Evolutionary conservation across 305 asterid genomes (phyloP), one percentile per base, ranked within the genome.

Genomic region (Vinca major): DNA sequence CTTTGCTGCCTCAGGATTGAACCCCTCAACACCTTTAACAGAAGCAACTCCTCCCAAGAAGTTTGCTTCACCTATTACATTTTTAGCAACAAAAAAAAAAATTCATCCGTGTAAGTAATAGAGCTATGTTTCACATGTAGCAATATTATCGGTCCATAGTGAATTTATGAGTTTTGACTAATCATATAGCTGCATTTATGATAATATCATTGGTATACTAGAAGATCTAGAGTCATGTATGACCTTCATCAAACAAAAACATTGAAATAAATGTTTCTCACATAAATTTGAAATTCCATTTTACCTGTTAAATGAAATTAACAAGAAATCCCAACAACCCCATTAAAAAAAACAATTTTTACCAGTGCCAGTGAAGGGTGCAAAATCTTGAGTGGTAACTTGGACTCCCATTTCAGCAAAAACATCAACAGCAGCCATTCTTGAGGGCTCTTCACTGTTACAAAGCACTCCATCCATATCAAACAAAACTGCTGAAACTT

Each of bases 381-480:
- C 89, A 66, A 93, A 93, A 80, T 93, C 99, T 41, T 91, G 75
- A 69, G 89, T 90, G 2, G 90, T 87, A 64, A 79, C 96, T 56
- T 84, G 74, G 77, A 93, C 95, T 54, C 99, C 99, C 99, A 91
- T 89, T 76, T 91, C 99, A 20, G 89, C 84, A 71, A 91, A 93
- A 53, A 93, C 83, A 62, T 93, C 96, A 11, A 93, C 99, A 37
- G 90, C 99, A 21, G 97, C 96, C 85, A 78, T 77, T 78, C 97
- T 85, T 8, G 99, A 93, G 1, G 85, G 82, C 71, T 90, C 96
- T 73, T 93, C 99, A 60, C 99, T 93, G 79, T 93, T 86, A 57
- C 99, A 93, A 26, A 93, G 81, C 71, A 93, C 97, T 43, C 97
- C 99, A 68, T 93, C 99, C 99, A 90, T 93, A 70, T 93, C 99